These are phyloP conservation scores for Ceratobasidium sp. DNA, from an alignment of 1,284 basidiomycete genomes.

Conservation along the genomic window DNA sequence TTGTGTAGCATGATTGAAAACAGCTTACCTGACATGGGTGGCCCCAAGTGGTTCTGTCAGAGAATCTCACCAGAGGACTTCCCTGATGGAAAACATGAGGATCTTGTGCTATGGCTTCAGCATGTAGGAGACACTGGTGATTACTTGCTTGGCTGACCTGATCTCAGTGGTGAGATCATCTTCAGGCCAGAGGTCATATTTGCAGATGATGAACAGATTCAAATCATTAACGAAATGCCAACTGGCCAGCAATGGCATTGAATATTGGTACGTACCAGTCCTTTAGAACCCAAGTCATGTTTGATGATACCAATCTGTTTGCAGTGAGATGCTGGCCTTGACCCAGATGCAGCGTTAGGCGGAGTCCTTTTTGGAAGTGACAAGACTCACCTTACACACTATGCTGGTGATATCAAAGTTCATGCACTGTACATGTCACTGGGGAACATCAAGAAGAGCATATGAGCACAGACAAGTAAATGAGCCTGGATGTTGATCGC, in stretches of 20 bases:
- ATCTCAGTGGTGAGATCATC: neutral
- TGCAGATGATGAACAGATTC: neutral
- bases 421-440: constrained; percentile 49
- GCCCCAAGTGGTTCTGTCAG: constrained; percentile 1
- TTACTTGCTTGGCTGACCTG: neutral
- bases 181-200: neutral
- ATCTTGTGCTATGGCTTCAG: no score
- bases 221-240: constrained; percentile 3
- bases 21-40: neutral
- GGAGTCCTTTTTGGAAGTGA: constrained; percentile 40
- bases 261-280: neutral
- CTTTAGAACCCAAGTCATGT: neutral
- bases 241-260: neutral
- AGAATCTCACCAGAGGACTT: neutral
- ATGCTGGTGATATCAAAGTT: constrained; percentile 42
- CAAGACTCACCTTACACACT: constrained; percentile 43
- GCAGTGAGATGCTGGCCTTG: neutral
- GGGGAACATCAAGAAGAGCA: constrained; percentile 52
- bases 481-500: constrained; percentile 27
- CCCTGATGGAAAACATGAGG: no score
- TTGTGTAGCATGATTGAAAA: constrained; percentile 5
- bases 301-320: neutral
- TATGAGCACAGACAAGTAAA: constrained; percentile 44
- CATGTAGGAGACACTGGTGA: no score
- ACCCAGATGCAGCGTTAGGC: neutral